Evolutionary conservation across 805 yeast genomes (phyloP), one percentile per base, ranked within the genome.

Genomic region (Candida khao-thaluensis): DNA sequence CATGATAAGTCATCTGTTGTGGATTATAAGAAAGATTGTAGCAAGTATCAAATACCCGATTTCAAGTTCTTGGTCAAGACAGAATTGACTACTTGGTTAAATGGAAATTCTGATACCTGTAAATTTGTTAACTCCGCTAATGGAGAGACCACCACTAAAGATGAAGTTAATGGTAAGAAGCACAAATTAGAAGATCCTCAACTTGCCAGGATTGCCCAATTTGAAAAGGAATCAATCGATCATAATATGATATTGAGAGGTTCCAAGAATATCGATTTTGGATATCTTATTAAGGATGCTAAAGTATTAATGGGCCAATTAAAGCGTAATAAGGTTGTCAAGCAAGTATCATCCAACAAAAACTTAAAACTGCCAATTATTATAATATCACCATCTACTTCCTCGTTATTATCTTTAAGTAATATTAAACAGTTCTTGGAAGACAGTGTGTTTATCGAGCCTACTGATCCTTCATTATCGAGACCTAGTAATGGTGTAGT

Each of bases 41-140:
- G 79, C 51, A 74, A 72, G 35, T 65, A 74, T 27, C 72, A 76
- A 2, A 72, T 91, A 23, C 71, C 79, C 2, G 86, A 86, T 46
- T 76, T 91, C 56, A 80, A 86, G 41, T 90, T 91, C 55, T 62
- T 86, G 56, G 95, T 88, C 52, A 81, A 95, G 62, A 81, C 88
- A 7, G 96, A 91, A 56, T 72, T 91, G 44, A 72, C 83, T 39
- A 76, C 86, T 21, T 90, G 93, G 89, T 71, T 91, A 37, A 75
- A 74, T 43, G 96, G 96, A 3, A 71, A 77, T 15, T 68, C 80
- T 3, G 78, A 72, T 26, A 69, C 73, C 17, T 79, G 86, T 46
- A 75, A 78, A 38, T 81, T 57, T 66, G 25, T 49, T 53, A 29
- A 40, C 11, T 16, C 15, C 24, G 18, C 11, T 15, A 30, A 26